Conservation (phyloP, 2,329 filamentous ascomycete genomes). For the Lasiodiplodia theobromae region DNA sequence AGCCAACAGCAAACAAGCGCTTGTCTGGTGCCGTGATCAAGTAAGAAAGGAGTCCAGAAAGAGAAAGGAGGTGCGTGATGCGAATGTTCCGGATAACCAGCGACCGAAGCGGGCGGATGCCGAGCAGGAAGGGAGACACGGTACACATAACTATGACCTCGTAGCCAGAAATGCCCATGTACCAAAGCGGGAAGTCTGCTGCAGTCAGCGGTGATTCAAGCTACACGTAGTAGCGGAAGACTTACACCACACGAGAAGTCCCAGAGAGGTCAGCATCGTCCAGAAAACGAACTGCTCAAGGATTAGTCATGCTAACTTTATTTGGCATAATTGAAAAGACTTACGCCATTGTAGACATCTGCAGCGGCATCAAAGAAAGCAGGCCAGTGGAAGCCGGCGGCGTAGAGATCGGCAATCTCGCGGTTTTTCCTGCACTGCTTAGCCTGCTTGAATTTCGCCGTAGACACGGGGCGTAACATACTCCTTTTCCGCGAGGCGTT, state of each 20-base stretch:
- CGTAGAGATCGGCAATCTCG: conserved; percentile 73
- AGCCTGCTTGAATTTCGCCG: not conserved
- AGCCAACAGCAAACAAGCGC: conserved; percentile 81
- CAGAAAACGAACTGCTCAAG: conserved; percentile 82
- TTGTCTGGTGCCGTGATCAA: conserved; percentile 73
- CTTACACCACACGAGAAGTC: conserved; percentile 92
- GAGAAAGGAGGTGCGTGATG: conserved; percentile 76
- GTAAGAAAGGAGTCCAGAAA: conserved; percentile 81
- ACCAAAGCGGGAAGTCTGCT: conserved; percentile 91
- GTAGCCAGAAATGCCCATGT: conserved; percentile 98
- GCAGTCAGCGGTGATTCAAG: conserved; percentile 30
- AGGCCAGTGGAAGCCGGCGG: conserved; percentile 73
- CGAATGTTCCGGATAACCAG: conserved; percentile 73
- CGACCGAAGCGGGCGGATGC: conserved; percentile 71
- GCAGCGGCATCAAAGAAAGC: conserved; percentile 81
- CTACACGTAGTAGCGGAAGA: not conserved
- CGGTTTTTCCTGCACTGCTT: conserved; percentile 72
- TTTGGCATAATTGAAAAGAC: conserved; percentile 38
- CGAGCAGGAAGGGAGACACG: conserved; percentile 80
- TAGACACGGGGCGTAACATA: conserved; percentile 56
- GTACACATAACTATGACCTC: conserved; percentile 88
- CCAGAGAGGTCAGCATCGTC: conserved; percentile 90
- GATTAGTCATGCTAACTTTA: conserved; percentile 21
- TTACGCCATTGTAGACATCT: conserved; percentile 89
- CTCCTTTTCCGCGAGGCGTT: conserved; percentile 72